Evolutionary conservation across 192 early-diverging fungal species (phyloP).

Genomic region (Tieghemiomyces parasiticus): DNA sequence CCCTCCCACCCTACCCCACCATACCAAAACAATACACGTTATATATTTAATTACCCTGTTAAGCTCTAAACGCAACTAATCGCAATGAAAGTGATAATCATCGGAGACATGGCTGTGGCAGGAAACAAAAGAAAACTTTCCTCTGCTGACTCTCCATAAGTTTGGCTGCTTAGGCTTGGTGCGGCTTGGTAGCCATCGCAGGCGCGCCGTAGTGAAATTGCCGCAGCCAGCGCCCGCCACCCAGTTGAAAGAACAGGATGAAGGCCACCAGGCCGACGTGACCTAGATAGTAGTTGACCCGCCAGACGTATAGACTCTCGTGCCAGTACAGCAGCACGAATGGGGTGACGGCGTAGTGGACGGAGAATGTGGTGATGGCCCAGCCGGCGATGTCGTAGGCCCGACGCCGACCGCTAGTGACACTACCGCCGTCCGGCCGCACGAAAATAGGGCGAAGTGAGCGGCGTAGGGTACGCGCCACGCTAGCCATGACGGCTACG

Average conservation of each 20-base stretch:
- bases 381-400: conserved; percentile 63
- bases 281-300: conserved; percentile 37
- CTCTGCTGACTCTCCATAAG: too few relatives aligned
- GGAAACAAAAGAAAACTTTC: too few relatives aligned
- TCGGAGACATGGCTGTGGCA: too few relatives aligned
- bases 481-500: conserved; percentile 17
- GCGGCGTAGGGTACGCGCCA: conserved; percentile 32
- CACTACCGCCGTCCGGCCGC: conserved; percentile 3
- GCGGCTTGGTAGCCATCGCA: too few relatives aligned
- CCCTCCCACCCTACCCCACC: too few relatives aligned
- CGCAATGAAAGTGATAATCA: too few relatives aligned
- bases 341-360: conserved; percentile 53
- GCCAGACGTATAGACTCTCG: conserved; percentile 43
- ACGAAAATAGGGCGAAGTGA: conserved; percentile 44
- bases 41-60: too few relatives aligned
- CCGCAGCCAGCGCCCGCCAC: too few relatives aligned
- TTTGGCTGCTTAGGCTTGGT: too few relatives aligned
- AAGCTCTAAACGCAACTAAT: too few relatives aligned
- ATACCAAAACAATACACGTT: too few relatives aligned
- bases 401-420: conserved; percentile 15
- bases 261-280: conserved; percentile 38
- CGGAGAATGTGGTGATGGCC: conserved; percentile 38
- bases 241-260: conserved; percentile 17
- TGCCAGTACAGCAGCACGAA: conserved; percentile 48
- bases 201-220: too few relatives aligned